Base-by-base conservation (phyloP, 2,329 filamentous ascomycete species). In the Fusarium palustre region DNA sequence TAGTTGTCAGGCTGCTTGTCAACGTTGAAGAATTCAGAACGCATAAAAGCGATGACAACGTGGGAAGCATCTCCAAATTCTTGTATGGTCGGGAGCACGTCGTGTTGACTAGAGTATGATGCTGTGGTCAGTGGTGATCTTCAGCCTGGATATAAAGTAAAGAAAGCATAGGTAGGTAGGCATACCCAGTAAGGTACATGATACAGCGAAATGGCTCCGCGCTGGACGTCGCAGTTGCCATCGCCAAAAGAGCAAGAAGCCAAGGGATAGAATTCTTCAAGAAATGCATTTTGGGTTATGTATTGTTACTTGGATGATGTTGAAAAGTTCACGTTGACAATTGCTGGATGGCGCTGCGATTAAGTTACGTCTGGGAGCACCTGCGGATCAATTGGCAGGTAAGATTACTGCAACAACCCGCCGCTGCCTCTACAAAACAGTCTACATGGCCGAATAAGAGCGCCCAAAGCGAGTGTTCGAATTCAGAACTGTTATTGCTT, bases 1-100 rank as follows among this genome's bases (percentile, higher is more conserved):
- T 84, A 88, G 6, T 74, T 57, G 5, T 75, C 67, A 1, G 79
- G 77, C 0, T 73, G 64, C 13, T 78, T 45, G 3, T 78, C 79
- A 6, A 79, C 75, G 64, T 87, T 87, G 79, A 90, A 89, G 20
- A 78, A 66, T 13, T 81, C 79, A 0, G 87, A 85, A 16, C 76
- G 79, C 82, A 89, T 84, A 66, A 90, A 90, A 2, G 88, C 87
- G 20, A 90, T 76, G 13, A 84, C 81, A 13, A 89, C 84, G 69
- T 89, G 87, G 0, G 86, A 87, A n/a, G 89, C 80, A 20, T 81
- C 74, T 24, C 75, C 55, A 1, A 83, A 77, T 43, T 83, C 76
- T 4, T 78, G 63, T 9, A 74, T 50, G 3, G 77, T 36, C 0
- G 85, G 85, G 12, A 82, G 72, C 4, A 82, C 67, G 33, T 80